Base-by-base conservation (phyloP, 176 grass and related monocot genomes). In the Raddia distichophylla region DNA sequence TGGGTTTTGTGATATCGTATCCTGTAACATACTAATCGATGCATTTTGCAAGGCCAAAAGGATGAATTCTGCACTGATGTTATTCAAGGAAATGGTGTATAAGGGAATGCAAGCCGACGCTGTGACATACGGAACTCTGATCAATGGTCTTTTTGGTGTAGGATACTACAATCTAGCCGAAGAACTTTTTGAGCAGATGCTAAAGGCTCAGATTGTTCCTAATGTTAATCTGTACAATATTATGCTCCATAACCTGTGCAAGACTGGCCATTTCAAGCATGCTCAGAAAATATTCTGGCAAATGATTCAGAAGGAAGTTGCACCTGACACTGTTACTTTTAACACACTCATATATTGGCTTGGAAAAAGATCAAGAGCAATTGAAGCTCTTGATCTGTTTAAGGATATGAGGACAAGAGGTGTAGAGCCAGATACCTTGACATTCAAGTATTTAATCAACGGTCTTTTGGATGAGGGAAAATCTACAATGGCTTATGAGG, bases 21-120 rank as follows among this genome's bases (percentile, higher is more conserved):
- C 92, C 43, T 94, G 86, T 68, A 94, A 94, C 80, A 91, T 91
- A 86, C 40, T 94, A 62, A 94, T 94, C 48, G 67, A 89, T 79
- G 89, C 92, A 91, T 87, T 94, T 71, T 94, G 92, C 73, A 91
- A 80, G 77, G 86, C 72, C 47, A 91, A 85, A 47, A 89, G 86
- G 52, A 71, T 94, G 62, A 83, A 67, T 70, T 78, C 80, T 89
- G 92, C 92, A 56, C 35, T 80, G 74, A 86, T 82, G 2, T 71
- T 94, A 66, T 94, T 91, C 73, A 89, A 94, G 64, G 89, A 89
- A 80, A 94, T 94, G 92, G 57, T 67, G 71, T 80, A 73, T 27
- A 94, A 94, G 78, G 92, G 92, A 86, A 94, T 94, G 73, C 56
- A 74, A 63, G 76, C 89, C 59, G 86, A 94, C 79, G 81, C 73